These are phyloP conservation scores for Eucalyptus cloeziana DNA, from an alignment of 345 rosid genomes.

Conservation along the genomic window DNA sequence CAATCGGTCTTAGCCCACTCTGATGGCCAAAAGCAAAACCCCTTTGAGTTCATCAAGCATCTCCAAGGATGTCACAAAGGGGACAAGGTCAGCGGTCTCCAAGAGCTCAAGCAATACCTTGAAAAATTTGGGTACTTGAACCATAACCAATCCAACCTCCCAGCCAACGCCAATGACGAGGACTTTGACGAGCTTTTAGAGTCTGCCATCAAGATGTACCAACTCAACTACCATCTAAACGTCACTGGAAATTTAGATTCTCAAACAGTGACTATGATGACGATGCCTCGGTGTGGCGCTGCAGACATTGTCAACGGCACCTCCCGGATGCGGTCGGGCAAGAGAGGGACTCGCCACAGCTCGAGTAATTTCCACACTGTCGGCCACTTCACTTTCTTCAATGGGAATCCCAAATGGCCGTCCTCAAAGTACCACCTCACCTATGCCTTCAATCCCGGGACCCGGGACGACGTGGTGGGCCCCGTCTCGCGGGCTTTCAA, in stretches of 20 bases:
- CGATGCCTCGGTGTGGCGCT: slow-evolving; percentile 14
- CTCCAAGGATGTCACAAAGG: slow-evolving; percentile 21
- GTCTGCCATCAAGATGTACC: slow-evolving; percentile 16
- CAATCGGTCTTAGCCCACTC: neutral
- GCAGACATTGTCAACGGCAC: slow-evolving; percentile 19
- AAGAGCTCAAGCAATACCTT: slow-evolving; percentile 11
- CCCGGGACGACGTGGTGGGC: neutral
- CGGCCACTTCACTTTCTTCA: slow-evolving; percentile 5
- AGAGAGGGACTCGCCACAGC: neutral
- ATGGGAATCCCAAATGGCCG: slow-evolving; percentile 8
- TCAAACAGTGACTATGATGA: slow-evolving; percentile 2
- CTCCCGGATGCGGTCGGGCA: slow-evolving; percentile 3
- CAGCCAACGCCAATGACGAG: neutral
- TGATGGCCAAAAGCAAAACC: neutral
- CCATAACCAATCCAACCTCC: neutral
- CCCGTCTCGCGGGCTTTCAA: slow-evolving; percentile 5
- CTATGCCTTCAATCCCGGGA: neutral
- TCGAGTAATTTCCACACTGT: neutral
- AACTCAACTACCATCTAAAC: slow-evolving; percentile 2
- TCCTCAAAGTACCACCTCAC: slow-evolving; percentile 1
- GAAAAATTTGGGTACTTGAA: slow-evolving; percentile 20
- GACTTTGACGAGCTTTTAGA: slow-evolving; percentile 11
- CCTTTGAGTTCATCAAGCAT: slow-evolving; percentile 11
- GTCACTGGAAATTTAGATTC: slow-evolving; percentile 9
- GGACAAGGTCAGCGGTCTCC: slow-evolving; percentile 12